Evolutionary conservation across 2,329 filamentous ascomycete genomes (phyloP), one percentile per base, ranked within the genome.

Genomic region (Botrytis porri): DNA sequence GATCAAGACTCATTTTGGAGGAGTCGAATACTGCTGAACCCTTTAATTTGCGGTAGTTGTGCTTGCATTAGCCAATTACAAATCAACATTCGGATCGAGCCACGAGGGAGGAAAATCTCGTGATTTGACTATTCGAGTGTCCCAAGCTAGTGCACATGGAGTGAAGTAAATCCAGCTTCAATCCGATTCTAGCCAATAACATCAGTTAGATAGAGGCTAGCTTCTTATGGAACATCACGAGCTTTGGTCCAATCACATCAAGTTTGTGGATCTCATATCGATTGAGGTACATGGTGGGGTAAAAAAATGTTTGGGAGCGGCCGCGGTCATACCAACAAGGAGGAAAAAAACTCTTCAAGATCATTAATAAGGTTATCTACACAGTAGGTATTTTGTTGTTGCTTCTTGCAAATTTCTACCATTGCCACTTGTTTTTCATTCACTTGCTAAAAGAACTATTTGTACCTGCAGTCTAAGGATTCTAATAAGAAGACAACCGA

Each of bases 291-390:
- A 29, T 41, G 61, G 61, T 63, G 61, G 61, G 61, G 61, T 63
- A 63, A 39, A 20, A 20, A 62, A 41, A 25, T 62, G n/a, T 39
- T n/a, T 62, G 60, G 60, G 60, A n/a, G 60, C 60, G 32, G 60
- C 51, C 51, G 51, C 35, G 32, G 60, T 18, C 35, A 39, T 62
- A 41, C n/a, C 60, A n/a, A 62, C 57, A 59, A 39, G 37, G 39
- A 64, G 41, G 29, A 22, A 63, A 39, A 63, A 63, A 63, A 29
- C 61, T 64, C 61, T 64, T 64, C 59, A 37, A 61, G 35, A 39
- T 37, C 59, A 61, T 14, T 60, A 54, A n/a, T 48, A 35, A 22
- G 32, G 57, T 35, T 32, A 35, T 60, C 39, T 22, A n/a, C n/a
- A n/a, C n/a, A n/a, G n/a, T n/a, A n/a, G 37, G 25, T 62, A 62